Evolutionary conservation across 2,329 filamentous ascomycete species (phyloP).

Genomic region (Paecilomyces niveus): DNA sequence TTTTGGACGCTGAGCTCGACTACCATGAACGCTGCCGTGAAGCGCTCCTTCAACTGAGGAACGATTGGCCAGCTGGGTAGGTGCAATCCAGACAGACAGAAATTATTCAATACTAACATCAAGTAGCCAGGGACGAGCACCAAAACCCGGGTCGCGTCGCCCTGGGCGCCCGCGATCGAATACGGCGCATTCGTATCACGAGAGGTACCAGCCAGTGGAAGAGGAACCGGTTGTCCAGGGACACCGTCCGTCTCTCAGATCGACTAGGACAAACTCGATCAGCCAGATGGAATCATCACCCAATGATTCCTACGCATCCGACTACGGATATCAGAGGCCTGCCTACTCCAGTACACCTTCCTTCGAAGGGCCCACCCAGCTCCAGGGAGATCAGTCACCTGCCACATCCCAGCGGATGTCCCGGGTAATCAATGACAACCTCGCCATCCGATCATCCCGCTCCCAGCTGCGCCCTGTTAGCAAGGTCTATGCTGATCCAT

Average conservation of each 20-base stretch:
- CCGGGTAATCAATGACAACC: slow-evolving; percentile 50
- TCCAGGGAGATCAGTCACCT: slow-evolving; percentile 48
- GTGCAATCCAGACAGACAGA: slow-evolving; percentile 10
- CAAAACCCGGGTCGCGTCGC: slow-evolving; percentile 31
- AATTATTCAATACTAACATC: slow-evolving; percentile 7
- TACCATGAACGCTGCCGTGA: slow-evolving; percentile 90
- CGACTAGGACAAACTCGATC: slow-evolving; percentile 32
- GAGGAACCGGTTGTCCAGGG: slow-evolving; percentile 49
- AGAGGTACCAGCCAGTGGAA: slow-evolving; percentile 51
- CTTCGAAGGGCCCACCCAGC: slow-evolving; percentile 51
- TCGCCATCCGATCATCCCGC: slow-evolving; percentile 41
- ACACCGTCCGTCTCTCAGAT: slow-evolving; percentile 47
- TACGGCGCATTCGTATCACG: slow-evolving; percentile 57
- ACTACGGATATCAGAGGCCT: slow-evolving; percentile 40
- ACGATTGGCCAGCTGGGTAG: slow-evolving; percentile 61
- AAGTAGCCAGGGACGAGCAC: slow-evolving; percentile 17
- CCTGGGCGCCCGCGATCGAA: slow-evolving; percentile 52
- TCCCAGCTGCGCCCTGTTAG: slow-evolving; percentile 38
- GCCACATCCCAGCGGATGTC: slow-evolving; percentile 39
- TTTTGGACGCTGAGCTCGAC: slow-evolving; percentile 81
- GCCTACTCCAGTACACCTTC: slow-evolving; percentile 46
- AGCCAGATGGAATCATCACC: slow-evolving; percentile 29
- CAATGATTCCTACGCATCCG: slow-evolving; percentile 35
- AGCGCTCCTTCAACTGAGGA: slow-evolving; percentile 63
- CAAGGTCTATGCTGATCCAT: slow-evolving; percentile 39